Evolutionary conservation across 139 green algal species (phyloP), one percentile per base, ranked within the genome.

Genomic region (Coccomyxa sp.): DNA sequence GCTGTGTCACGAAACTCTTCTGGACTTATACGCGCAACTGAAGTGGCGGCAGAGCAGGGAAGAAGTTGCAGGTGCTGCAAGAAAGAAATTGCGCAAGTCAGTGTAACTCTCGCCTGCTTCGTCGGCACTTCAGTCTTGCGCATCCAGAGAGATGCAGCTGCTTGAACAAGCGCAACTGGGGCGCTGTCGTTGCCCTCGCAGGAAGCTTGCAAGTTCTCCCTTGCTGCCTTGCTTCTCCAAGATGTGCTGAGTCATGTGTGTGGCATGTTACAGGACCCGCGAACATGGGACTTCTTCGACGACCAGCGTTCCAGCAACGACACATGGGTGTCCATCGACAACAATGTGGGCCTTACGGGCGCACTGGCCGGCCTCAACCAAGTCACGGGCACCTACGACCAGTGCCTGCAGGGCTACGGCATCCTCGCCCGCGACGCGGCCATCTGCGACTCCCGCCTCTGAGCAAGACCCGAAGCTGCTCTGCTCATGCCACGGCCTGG

Each of bases 321-420:
- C 81, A 89, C 82, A 32, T 75, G 66, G 21, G 86, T 92, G 21
- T 81, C 79, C 32, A 81, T 91, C 16, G 86, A 91, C 45, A 86
- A 88, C 79, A 92, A 93, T 60, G 89, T 88, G 23, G 89, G 87
- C 13, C 82, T 91, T 13, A 82, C 80, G 10, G 77, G 77, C 59
- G 59, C 67, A 0, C 32, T 83, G 31, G 83, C 86, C 7, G 86
- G 79, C 80, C 67, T 86, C 23, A 82, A 82, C 45, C 25, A 79
- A 27, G 77, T 57, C 31, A 78, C 60, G 12, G 77, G 79, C 79
- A 85, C 81, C 31, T 88, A 86, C 80, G 82, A 88, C 63, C 82
- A 85, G 79, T 88, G 85, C n/a, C 74, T 88, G 66, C 85, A 88
- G 66, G 85, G 85, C 31, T 86, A 79, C 76, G 85, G 85, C 45